Conservation (phyloP, 2,329 filamentous ascomycete species). For the Phialocephala sp. region DNA sequence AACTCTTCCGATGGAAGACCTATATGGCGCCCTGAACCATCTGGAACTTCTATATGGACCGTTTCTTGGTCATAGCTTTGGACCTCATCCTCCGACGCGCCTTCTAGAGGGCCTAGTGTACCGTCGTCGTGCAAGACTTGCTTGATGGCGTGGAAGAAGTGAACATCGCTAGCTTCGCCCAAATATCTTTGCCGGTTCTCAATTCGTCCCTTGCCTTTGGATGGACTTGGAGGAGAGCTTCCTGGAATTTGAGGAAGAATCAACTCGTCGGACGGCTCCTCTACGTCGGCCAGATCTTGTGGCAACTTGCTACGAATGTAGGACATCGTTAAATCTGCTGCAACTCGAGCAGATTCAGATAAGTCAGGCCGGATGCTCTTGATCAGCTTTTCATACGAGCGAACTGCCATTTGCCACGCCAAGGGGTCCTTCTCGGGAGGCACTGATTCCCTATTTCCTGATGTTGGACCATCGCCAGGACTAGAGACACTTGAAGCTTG, state of each 20-base stretch:
- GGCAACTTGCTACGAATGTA: constrained; percentile 22
- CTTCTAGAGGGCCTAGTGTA: not conserved
- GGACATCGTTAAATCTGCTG: constrained; percentile 24
- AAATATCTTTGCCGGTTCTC: constrained; percentile 16
- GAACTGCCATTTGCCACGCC: constrained; percentile 15
- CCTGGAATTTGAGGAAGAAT: not conserved
- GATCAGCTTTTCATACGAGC: constrained; percentile 33
- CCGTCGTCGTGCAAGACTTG: constrained; percentile 7
- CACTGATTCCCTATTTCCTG: constrained; percentile 16
- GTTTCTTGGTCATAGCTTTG: constrained; percentile 15
- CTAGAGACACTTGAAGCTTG: constrained; percentile 11
- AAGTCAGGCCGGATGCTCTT: constrained; percentile 27
- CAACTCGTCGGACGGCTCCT: not conserved
- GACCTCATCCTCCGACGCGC: not conserved
- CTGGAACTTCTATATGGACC: constrained; percentile 3
- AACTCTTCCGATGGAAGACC: constrained; percentile 6
- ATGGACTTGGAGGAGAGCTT: not conserved
- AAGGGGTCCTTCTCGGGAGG: constrained; percentile 11
- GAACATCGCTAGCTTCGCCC: constrained; percentile 21
- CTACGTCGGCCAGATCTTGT: not conserved
- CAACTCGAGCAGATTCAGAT: constrained; percentile 23
- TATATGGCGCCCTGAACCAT: not conserved
- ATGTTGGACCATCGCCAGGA: constrained; percentile 9
- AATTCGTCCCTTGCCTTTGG: not conserved
- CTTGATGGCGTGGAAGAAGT: constrained; percentile 13